Conservation (phyloP, 331 rosid genomes). For the Erythrophleum ivorense region DNA sequence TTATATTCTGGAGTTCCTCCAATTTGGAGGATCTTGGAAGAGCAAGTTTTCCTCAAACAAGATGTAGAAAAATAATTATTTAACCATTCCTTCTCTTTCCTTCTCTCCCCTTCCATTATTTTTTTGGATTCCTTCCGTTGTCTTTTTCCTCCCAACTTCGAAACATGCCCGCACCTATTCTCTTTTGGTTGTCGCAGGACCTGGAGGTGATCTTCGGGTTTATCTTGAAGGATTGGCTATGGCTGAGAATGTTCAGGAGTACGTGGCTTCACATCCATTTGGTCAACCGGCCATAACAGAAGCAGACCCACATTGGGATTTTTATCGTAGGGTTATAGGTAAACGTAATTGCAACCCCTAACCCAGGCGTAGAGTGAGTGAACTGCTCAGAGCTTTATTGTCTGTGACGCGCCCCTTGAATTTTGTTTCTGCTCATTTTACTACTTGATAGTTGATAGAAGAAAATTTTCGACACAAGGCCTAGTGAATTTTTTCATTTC, state of each 20-base stretch:
- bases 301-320: conserved; percentile 61
- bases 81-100: neutral
- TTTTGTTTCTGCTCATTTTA: neutral
- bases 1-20: neutral
- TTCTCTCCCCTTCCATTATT: neutral
- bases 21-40: neutral
- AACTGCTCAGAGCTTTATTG: neutral
- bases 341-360: neutral
- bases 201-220: conserved; percentile 70
- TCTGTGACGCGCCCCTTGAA: neutral
- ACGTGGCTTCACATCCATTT: conserved; percentile 64
- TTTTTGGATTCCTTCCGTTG: neutral
- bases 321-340: conserved; percentile 44
- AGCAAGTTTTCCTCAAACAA: neutral
- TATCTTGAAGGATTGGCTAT: conserved; percentile 68
- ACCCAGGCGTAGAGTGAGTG: neutral
- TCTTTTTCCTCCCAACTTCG: neutral
- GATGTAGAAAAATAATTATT: neutral
- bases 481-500: neutral
- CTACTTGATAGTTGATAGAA: neutral
- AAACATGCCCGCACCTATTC: neutral
- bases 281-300: conserved; percentile 77
- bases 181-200: conserved; percentile 57
- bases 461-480: neutral
- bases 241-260: conserved; percentile 70